phyloP scores from a whole-genome alignment of 352 stramenopile species.

The Globisporangium cylindrosporum region DNA sequence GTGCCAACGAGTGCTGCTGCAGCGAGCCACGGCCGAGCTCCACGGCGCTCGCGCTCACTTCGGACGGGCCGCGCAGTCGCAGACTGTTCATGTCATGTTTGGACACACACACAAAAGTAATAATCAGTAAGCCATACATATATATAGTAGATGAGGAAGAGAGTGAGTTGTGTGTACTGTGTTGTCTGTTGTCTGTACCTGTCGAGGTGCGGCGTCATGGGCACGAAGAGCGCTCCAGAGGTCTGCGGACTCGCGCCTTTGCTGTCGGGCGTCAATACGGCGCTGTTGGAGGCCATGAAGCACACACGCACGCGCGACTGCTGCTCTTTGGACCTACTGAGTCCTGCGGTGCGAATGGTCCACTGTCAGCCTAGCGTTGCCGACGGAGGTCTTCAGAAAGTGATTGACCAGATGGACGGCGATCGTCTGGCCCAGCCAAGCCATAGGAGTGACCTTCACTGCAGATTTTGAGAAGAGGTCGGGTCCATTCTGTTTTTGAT shows the following conservation, averaged over 20 bases:
- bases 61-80: constrained; percentile 26
- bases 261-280: background rate
- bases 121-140: too few relatives aligned
- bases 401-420: background rate
- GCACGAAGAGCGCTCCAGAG: constrained; percentile 18
- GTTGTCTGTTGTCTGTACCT: background rate
- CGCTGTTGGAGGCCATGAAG: constrained; percentile 2
- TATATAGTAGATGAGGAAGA: too few relatives aligned
- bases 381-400: background rate
- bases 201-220: constrained; percentile 33
- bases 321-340: too few relatives aligned
- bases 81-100: background rate
- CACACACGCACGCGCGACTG: background rate
- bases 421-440: background rate
- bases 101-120: too few relatives aligned
- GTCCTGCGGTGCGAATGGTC: too few relatives aligned
- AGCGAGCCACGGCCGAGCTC: constrained; percentile 30
- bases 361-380: too few relatives aligned
- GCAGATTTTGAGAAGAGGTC: background rate
- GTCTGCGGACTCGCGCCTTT: constrained; percentile 21
- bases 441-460: too few relatives aligned
- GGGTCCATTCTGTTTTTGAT: background rate
- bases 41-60: constrained; percentile 28
- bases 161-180: too few relatives aligned
- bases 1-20: constrained; percentile 27